Evolutionary conservation across 805 yeast species (phyloP).

Genomic region (Candida succiphila): DNA sequence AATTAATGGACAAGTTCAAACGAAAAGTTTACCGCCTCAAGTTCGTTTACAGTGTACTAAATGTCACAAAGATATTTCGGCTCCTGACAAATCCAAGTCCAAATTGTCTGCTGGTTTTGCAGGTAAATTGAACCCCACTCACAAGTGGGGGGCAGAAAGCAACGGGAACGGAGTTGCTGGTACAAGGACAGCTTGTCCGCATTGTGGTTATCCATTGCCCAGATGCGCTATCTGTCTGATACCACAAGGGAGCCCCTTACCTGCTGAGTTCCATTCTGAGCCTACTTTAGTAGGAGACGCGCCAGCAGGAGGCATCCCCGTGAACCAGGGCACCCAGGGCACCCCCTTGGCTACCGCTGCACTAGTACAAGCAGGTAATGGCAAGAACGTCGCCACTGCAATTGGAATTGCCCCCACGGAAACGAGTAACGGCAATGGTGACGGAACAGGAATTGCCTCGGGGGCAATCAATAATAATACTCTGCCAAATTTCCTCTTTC

Average conservation of each 20-base stretch:
- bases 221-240: conserved; percentile 83
- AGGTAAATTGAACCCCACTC: not conserved
- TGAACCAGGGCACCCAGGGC: too few relatives aligned
- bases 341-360: too few relatives aligned
- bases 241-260: conserved; percentile 62
- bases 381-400: too few relatives aligned
- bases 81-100: too few relatives aligned
- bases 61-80: conserved; percentile 68
- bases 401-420: too few relatives aligned
- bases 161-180: conserved; percentile 1
- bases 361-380: too few relatives aligned
- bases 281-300: conserved; percentile 9
- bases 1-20: conserved; percentile 34
- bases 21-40: conserved; percentile 55
- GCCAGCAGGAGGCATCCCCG: conserved; percentile 27
- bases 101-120: not conserved
- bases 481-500: too few relatives aligned
- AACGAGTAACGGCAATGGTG: too few relatives aligned
- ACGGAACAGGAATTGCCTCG: too few relatives aligned
- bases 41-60: conserved; percentile 71
- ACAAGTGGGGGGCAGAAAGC: conserved; percentile 3
- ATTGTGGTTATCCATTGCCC: conserved; percentile 82
- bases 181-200: conserved; percentile 50
- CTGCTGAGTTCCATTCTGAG: conserved; percentile 26
- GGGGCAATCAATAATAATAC: too few relatives aligned